These are phyloP conservation scores for Mollisia scopiformis DNA, from an alignment of 2,329 filamentous ascomycete genomes.

Conservation along the genomic window DNA sequence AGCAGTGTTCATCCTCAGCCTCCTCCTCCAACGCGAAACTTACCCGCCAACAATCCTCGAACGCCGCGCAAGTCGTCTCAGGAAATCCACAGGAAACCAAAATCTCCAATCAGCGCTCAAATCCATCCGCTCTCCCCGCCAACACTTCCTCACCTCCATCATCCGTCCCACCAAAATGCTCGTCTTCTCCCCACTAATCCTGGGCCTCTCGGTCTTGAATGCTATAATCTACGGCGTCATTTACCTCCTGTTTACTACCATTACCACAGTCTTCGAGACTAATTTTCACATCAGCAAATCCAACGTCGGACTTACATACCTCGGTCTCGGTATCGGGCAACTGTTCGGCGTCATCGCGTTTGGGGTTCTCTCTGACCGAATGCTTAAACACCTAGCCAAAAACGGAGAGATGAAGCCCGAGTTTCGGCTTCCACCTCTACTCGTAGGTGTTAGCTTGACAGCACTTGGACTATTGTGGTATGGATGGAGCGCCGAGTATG, in stretches of 20 bases:
- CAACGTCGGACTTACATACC: slow-evolving; percentile 43
- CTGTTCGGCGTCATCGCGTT: slow-evolving; percentile 42
- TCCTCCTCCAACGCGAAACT: slow-evolving; percentile 46
- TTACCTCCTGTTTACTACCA: slow-evolving; percentile 54
- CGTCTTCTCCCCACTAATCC: slow-evolving; percentile 35
- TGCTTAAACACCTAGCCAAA: slow-evolving; percentile 45
- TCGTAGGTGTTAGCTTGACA: slow-evolving; percentile 42
- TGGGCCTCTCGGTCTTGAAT: slow-evolving; percentile 49
- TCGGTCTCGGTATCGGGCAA: slow-evolving; percentile 43
- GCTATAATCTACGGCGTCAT: slow-evolving; percentile 52
- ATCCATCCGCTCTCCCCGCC: slow-evolving; percentile 30
- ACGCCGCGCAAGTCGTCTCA: slow-evolving; percentile 34
- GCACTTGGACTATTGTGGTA: slow-evolving; percentile 51
- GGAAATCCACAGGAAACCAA: slow-evolving; percentile 43
- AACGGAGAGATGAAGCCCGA: slow-evolving; percentile 36
- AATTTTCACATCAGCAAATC: slow-evolving; percentile 44
- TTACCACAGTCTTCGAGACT: slow-evolving; percentile 48
- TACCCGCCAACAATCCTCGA: slow-evolving; percentile 40
- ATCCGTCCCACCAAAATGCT: slow-evolving; percentile 49
- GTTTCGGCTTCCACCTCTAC: slow-evolving; percentile 45
- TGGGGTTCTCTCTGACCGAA: slow-evolving; percentile 43
- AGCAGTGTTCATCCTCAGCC: slow-evolving; percentile 46
- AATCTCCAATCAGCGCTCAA: slow-evolving; percentile 47
- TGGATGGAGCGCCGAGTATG: slow-evolving; percentile 45
- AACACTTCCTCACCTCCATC: slow-evolving; percentile 44